Conservation (phyloP, 2,329 filamentous ascomycete species). For the Chaetoscypha palmicola region DNA sequence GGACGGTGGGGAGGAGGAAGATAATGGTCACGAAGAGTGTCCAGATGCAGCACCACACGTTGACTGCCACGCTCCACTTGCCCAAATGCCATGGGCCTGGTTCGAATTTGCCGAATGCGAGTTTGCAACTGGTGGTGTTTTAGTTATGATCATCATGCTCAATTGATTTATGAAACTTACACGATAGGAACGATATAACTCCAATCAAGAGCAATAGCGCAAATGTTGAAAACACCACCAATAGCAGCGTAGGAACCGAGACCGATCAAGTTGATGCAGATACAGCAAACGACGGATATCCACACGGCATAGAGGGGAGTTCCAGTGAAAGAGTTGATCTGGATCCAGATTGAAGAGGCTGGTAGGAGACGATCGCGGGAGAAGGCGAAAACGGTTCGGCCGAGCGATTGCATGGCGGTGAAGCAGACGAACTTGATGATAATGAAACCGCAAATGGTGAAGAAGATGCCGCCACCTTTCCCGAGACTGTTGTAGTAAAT, state of each 20-base stretch:
- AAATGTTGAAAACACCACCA: constrained; percentile 46
- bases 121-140: constrained; percentile 33
- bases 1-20: constrained; percentile 44
- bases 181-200: constrained; percentile 50
- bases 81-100: constrained; percentile 48
- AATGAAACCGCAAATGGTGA: constrained; percentile 48
- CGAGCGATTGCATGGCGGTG: constrained; percentile 47
- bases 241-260: constrained; percentile 49
- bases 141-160: not conserved
- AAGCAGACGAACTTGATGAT: constrained; percentile 54
- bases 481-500: constrained; percentile 53
- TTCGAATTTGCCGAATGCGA: constrained; percentile 41
- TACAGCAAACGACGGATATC: constrained; percentile 47
- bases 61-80: constrained; percentile 35
- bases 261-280: constrained; percentile 51
- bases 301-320: constrained; percentile 56
- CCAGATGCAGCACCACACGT: constrained; percentile 44
- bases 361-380: constrained; percentile 55
- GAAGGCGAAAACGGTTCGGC: constrained; percentile 48
- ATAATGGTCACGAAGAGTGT: constrained; percentile 47
- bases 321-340: constrained; percentile 45
- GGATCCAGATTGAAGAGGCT: constrained; percentile 50
- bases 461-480: constrained; percentile 45
- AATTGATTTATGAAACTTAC: constrained; percentile 20
- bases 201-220: constrained; percentile 48